Conservation (phyloP, 2,329 filamentous ascomycete genomes). For the Drechslerella stenobrocha region DNA sequence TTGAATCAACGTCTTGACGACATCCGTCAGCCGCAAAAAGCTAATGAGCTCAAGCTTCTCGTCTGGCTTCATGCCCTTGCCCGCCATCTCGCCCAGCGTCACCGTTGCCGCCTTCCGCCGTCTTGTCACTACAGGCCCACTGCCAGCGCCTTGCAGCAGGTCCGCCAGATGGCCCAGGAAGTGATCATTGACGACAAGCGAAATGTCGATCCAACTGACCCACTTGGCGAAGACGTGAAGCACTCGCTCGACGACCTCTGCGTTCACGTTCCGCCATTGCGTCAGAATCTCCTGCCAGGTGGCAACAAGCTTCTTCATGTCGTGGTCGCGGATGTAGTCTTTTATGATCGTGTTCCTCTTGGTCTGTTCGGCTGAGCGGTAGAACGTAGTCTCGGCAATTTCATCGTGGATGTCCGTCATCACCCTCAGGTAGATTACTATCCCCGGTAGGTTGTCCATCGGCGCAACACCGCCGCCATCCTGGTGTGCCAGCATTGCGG, state of each 20-base stretch:
- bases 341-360: slow-evolving; percentile 88
- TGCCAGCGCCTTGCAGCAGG: slow-evolving; percentile 73
- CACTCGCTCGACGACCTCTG: slow-evolving; percentile 79
- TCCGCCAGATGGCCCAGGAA: slow-evolving; percentile 85
- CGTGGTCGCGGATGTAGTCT: slow-evolving; percentile 80
- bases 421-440: slow-evolving; percentile 84
- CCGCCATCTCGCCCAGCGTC: slow-evolving; percentile 91
- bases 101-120: slow-evolving; percentile 90
- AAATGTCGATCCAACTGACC: slow-evolving; percentile 99
- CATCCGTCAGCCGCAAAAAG: slow-evolving; percentile 82
- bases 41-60: slow-evolving; percentile 94
- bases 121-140: slow-evolving; percentile 56
- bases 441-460: slow-evolving; percentile 72
- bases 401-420: slow-evolving; percentile 92
- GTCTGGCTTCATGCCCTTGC: slow-evolving; percentile 92
- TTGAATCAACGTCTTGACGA: slow-evolving; percentile 81
- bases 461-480: slow-evolving; percentile 55
- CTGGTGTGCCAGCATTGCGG: slow-evolving; percentile 15
- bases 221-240: slow-evolving; percentile 91
- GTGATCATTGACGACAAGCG: slow-evolving; percentile 82
- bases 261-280: slow-evolving; percentile 71
- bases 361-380: slow-evolving; percentile 74
- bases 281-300: slow-evolving; percentile 91
- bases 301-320: slow-evolving; percentile 82
- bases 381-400: slow-evolving; percentile 88